Evolutionary conservation across 805 yeast genomes (phyloP), one percentile per base, ranked within the genome.

Genomic region (Saturnispora diversa): DNA sequence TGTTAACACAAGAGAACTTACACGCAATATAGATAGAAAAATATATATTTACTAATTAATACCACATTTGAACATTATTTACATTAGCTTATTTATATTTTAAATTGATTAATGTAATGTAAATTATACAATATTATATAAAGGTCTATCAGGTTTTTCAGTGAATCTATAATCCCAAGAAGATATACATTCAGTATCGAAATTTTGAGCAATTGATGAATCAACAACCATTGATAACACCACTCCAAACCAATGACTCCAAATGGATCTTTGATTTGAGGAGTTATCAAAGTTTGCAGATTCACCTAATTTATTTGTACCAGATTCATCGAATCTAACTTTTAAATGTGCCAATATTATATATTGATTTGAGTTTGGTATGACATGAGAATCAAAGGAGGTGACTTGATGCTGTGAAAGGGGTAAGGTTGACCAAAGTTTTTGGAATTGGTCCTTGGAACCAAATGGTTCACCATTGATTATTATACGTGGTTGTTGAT

Each of bases 301-400:
- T 41, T 78, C 82, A 2, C 87, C 87, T 21, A 73, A 51, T 53
- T 77, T 72, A 44, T 77, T 79, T 44, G 65, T 70, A 0, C 92
- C 92, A 40, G 80, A 71, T 52, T 84, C 92, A 57, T 84, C 92
- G 50, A 82, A 83, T 45, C 78, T 66, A 10, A 82, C 83, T 55
- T 80, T 83, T 12, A 75, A 64, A 38, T 66, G 65, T 7, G 61
- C 58, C 2, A 72, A 65, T n/a, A 73, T 64, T 12, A 75, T 60
- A 36, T 44, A 55, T 36, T 55, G 56, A 28, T 13, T 49, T 50
- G 69, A 69, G 22, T 77, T 65, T 6, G 80, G 65, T 28, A 82
- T 70, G 43, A 74, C 61, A 52, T 82, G 92, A 35, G 75, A 69
- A 54, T 82, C 90, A 39, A 71, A 68, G 10, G 78, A 72, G n/a